Evolutionary conservation across 139 green algal species (phyloP).

Genomic region (Chlamydomonas schloesseri): DNA sequence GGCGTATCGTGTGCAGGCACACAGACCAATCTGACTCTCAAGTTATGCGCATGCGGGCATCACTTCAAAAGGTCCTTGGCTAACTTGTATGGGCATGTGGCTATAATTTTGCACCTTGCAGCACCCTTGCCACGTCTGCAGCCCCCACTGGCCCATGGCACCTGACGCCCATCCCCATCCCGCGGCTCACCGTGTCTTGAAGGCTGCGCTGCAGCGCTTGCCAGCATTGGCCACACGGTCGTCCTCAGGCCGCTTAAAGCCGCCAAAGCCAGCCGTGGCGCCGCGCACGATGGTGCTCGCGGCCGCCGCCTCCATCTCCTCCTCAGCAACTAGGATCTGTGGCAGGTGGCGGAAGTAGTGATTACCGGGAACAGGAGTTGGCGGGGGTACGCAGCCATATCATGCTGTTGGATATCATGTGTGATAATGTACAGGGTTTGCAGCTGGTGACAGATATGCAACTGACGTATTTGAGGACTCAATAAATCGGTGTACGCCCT

Average conservation of each 20-base stretch:
- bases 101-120: background rate
- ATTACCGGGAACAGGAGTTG: background rate
- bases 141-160: background rate
- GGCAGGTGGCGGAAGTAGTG: too few relatives aligned
- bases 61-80: background rate
- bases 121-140: background rate
- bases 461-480: too few relatives aligned
- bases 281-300: background rate
- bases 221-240: conserved; percentile 16
- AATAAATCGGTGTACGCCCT: too few relatives aligned
- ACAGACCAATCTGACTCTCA: too few relatives aligned
- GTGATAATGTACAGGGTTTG: too few relatives aligned
- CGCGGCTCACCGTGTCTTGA: conserved; percentile 4
- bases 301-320: conserved; percentile 15
- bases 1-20: background rate
- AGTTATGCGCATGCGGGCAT: too few relatives aligned
- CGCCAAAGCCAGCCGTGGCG: background rate
- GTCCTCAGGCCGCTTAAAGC: background rate
- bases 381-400: too few relatives aligned
- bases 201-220: background rate
- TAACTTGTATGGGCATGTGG: background rate
- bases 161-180: background rate
- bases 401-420: too few relatives aligned
- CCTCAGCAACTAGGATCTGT: conserved; percentile 33
- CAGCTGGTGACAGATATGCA: too few relatives aligned